Conservation (phyloP, 345 rosid species). For the Camelina laxa region DNA sequence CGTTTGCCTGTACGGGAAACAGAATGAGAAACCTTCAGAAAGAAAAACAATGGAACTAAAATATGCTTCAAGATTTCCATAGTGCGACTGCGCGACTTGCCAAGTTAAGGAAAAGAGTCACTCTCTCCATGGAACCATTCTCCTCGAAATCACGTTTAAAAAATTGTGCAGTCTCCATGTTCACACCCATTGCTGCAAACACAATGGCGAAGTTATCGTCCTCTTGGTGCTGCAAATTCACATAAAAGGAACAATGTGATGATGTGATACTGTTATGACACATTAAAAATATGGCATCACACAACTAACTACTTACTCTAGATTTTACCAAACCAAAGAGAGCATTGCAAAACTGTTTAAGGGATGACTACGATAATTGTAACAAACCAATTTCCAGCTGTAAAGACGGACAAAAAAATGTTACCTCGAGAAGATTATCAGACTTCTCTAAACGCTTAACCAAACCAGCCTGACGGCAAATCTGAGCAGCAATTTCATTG, state of each 20-base stretch:
- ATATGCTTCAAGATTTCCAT: slow-evolving; percentile 11
- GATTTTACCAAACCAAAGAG: slow-evolving; percentile 8
- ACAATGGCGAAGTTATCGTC: slow-evolving; percentile 97
- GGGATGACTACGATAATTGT: neutral
- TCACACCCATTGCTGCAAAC: slow-evolving; percentile 97
- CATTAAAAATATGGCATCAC: slow-evolving; percentile 4
- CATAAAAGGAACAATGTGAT: slow-evolving; percentile 24
- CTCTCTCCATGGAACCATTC: slow-evolving; percentile 97
- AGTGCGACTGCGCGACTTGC: slow-evolving; percentile 44
- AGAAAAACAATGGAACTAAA: neutral
- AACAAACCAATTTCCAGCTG: neutral
- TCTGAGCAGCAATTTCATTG: slow-evolving; percentile 97
- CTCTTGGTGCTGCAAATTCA: slow-evolving; percentile 62
- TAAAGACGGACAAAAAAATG: neutral
- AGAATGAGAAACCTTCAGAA: slow-evolving; percentile 15
- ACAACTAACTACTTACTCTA: neutral
- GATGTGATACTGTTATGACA: neutral
- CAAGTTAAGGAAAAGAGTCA: slow-evolving; percentile 86
- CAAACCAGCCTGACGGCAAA: slow-evolving; percentile 97
- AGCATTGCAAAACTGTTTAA: neutral
- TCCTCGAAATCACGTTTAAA: slow-evolving; percentile 96
- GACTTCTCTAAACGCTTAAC: slow-evolving; percentile 92
- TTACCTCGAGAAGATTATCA: slow-evolving; percentile 75
- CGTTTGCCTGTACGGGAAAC: slow-evolving; percentile 73
- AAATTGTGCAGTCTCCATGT: slow-evolving; percentile 97